Evolutionary conservation across 805 yeast species (phyloP).

Genomic region (Saturnispora dispora): DNA sequence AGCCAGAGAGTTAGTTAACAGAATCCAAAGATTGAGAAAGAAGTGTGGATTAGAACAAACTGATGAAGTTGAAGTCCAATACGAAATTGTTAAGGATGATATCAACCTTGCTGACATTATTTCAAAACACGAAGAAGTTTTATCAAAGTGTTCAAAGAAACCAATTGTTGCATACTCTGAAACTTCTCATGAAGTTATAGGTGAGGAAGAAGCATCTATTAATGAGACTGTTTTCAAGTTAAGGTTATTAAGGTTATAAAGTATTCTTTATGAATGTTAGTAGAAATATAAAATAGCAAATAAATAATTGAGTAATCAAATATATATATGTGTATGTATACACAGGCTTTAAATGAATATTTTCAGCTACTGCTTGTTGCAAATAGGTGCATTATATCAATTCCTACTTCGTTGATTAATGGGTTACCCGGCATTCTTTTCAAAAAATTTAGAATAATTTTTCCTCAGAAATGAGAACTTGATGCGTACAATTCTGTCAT

Average conservation of each 20-base stretch:
- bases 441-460: too few species aligned
- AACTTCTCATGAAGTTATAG: slow-evolving; percentile 44
- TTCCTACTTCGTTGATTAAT: neutral
- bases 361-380: neutral
- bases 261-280: neutral
- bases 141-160: slow-evolving; percentile 68
- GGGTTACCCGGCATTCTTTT: slow-evolving; percentile 1
- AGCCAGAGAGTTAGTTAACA: slow-evolving; percentile 93
- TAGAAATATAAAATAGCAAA: neutral
- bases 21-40: slow-evolving; percentile 96
- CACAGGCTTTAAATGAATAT: neutral
- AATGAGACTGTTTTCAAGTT: slow-evolving; percentile 73
- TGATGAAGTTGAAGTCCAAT: slow-evolving; percentile 87
- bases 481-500: neutral
- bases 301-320: neutral
- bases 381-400: neutral
- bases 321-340: neutral
- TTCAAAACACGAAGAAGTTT: slow-evolving; percentile 52
- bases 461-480: neutral
- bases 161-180: slow-evolving; percentile 43
- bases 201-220: slow-evolving; percentile 80
- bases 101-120: slow-evolving; percentile 56
- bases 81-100: slow-evolving; percentile 60
- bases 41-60: slow-evolving; percentile 91
- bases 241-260: slow-evolving; percentile 61